Evolutionary conservation across 768 basidiomycete genomes (phyloP), one percentile per base, ranked within the genome.

Genomic region (Lanmaoa rubissima): DNA sequence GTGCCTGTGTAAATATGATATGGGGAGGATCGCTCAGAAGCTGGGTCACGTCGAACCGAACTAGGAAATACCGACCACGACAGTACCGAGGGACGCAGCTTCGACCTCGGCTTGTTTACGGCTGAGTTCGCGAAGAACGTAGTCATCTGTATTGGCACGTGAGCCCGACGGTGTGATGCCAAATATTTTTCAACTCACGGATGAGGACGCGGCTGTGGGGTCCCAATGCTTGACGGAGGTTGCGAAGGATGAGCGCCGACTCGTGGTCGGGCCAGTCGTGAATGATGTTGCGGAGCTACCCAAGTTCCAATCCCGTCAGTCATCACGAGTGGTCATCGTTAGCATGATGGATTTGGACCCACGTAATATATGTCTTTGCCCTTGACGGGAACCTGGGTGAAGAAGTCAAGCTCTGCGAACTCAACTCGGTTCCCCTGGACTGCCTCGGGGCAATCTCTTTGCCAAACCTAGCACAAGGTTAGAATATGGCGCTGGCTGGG

Each of bases 221-320:
- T 28, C 59, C 64, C 58, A 75, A 60, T 9, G 68, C 72, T 55
- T 62, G 50, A 26, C 70, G 63, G 47, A 75, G 38, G 53, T 73
- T 72, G 21, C 51, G 53, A 19, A 74, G 59, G 39, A 74, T 73
- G 5, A 62, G 51, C 1, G 53, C 38, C 13, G 66, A 58, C n/a
- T 67, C 61, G 2, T 61, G 53, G 53, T 75, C 74, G 10, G 70
- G 62, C 73, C 72, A 75, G 53, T 74, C 63, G 42, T 73, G 73
- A 28, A 68, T 63, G 40, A 69, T 64, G 32, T 62, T 63, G 32
- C 64, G 64, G 21, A 64, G 63, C 63, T 65, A 44, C 9, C 19
- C 21, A 31, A 42, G 7, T 14, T 3, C 32, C 16, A 14, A 38
- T 19, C 5, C 1, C 31, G 8, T 45, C 40, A 43, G 43, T 24